Evolutionary conservation across 2,329 filamentous ascomycete genomes (phyloP).

Genomic region (Pseudogymnoascus sp.): DNA sequence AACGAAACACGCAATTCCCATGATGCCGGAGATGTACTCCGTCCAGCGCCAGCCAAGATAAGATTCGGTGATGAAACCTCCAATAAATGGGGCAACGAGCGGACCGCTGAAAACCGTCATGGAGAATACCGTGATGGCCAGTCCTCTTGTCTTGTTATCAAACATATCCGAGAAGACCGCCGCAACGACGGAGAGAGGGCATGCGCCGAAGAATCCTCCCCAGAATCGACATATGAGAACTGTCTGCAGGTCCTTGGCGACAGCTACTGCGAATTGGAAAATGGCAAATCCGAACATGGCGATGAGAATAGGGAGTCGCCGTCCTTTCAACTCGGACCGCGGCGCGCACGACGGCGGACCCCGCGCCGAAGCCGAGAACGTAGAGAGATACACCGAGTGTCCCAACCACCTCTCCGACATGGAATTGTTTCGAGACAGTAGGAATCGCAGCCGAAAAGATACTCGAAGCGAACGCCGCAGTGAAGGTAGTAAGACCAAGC

Average conservation of each 20-base stretch:
- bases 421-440: constrained; percentile 50
- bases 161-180: constrained; percentile 70
- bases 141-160: constrained; percentile 54
- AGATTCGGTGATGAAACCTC: constrained; percentile 58
- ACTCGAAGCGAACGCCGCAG: constrained; percentile 65
- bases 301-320: constrained; percentile 54
- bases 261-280: constrained; percentile 59
- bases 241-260: constrained; percentile 61
- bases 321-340: constrained; percentile 64
- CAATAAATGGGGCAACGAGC: constrained; percentile 60
- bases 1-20: constrained; percentile 54
- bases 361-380: constrained; percentile 66
- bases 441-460: constrained; percentile 65
- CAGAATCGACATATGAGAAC: constrained; percentile 70
- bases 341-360: constrained; percentile 68
- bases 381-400: constrained; percentile 62
- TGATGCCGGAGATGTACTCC: constrained; percentile 55
- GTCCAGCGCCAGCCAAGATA: constrained; percentile 69
- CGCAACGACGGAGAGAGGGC: constrained; percentile 61
- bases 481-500: constrained; percentile 67
- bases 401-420: constrained; percentile 56
- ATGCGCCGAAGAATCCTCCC: constrained; percentile 63
- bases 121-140: constrained; percentile 52
- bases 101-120: constrained; percentile 62
- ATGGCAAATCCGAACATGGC: constrained; percentile 64